These are phyloP conservation scores for Cyanidium caldarium DNA, from an alignment of 23 red algal genomes.

Conservation along the genomic window DNA sequence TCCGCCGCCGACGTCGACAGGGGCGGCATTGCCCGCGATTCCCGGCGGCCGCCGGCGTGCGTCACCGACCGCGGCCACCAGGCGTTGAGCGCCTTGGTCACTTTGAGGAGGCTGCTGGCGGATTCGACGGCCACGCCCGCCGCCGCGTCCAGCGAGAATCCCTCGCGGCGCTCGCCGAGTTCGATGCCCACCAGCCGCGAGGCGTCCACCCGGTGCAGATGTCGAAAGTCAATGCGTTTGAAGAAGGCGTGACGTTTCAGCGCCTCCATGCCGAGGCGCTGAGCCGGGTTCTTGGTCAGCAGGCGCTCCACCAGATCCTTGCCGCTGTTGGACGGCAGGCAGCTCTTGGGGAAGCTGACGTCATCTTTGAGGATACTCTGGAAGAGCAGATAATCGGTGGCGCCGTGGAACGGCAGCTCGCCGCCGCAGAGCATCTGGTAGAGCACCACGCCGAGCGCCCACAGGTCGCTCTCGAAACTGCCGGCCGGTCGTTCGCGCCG, in stretches of 20 bases:
- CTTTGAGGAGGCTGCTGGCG: background rate
- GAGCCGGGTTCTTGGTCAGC: constrained; percentile 9
- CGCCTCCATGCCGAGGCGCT: background rate
- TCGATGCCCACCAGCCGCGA: background rate
- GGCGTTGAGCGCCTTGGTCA: background rate
- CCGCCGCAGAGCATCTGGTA: constrained; percentile 65
- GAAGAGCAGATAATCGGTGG: constrained; percentile 32
- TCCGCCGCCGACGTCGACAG: too few species aligned
- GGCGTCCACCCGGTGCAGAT: background rate
- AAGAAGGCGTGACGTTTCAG: background rate
- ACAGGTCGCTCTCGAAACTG: constrained; percentile 33
- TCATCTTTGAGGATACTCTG: constrained; percentile 25
- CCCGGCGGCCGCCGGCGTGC: background rate
- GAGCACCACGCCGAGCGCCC: constrained; percentile 69
- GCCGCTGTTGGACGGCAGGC: background rate
- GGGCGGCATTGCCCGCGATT: background rate
- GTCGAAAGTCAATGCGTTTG: constrained; percentile 4
- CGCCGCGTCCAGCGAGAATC: background rate
- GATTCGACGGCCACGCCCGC: background rate
- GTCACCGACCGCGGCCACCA: constrained; percentile 6
- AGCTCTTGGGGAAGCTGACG: constrained; percentile 19
- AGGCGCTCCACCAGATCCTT: constrained; percentile 18
- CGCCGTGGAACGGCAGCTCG: constrained; percentile 43
- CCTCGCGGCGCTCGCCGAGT: background rate
- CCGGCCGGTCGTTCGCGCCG: background rate